phyloP scores from a whole-genome alignment of 2,329 filamentous ascomycete species.

The Colletotrichum abscissum region DNA sequence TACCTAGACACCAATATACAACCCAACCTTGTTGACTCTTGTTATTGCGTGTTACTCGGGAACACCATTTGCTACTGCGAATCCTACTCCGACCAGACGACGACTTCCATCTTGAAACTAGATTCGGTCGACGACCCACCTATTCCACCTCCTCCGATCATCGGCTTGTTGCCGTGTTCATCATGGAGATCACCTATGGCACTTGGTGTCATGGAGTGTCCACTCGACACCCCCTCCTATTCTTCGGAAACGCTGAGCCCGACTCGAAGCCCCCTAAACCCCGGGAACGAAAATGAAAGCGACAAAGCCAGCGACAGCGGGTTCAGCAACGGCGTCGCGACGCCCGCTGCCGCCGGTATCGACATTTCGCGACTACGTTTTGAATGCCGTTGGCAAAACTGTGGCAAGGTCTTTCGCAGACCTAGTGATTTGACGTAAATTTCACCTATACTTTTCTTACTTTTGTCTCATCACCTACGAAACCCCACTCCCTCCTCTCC shows the following conservation, averaged over 20 bases:
- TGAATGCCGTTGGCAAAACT: conserved; percentile 33
- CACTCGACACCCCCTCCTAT: conserved; percentile 36
- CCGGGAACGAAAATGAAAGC: conserved; percentile 30
- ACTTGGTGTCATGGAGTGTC: conserved; percentile 38
- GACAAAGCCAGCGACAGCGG: conserved; percentile 31
- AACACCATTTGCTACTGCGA: conserved; percentile 35
- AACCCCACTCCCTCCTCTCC: neutral
- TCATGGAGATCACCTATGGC: conserved; percentile 37
- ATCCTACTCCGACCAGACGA: conserved; percentile 23
- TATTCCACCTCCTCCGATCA: conserved; percentile 1
- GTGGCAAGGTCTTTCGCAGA: conserved; percentile 33
- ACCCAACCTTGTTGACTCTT: conserved; percentile 35
- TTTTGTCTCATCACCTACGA: neutral
- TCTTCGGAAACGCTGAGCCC: conserved; percentile 36
- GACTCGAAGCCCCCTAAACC: conserved; percentile 34
- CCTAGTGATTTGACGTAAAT: conserved; percentile 37
- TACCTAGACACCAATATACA: conserved; percentile 34
- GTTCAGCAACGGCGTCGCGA: conserved; percentile 11
- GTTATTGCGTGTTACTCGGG: conserved; percentile 36
- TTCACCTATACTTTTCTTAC: neutral
- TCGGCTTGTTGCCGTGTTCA: neutral
- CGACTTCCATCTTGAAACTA: neutral
- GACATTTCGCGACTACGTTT: conserved; percentile 31
- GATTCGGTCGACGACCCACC: conserved; percentile 32
- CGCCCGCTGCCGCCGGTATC: conserved; percentile 12